Evolutionary conservation across 2,329 filamentous ascomycete species (phyloP).

Genomic region (Apiospora pterosperma): DNA sequence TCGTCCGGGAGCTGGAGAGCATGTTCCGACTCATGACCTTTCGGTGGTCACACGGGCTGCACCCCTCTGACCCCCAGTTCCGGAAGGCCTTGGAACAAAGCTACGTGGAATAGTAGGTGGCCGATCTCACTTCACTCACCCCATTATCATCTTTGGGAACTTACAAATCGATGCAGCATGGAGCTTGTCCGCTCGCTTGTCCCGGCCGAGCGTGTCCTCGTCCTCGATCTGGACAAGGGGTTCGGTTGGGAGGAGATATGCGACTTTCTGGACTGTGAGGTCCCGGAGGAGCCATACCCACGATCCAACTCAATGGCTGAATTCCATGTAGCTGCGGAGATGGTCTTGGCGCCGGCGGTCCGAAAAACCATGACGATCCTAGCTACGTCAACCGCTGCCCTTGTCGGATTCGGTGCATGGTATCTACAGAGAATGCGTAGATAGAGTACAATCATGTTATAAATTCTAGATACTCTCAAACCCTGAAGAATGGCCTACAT

Average conservation of each 20-base stretch:
- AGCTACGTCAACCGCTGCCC: neutral
- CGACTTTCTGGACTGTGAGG: neutral
- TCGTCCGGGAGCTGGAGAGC: constrained; percentile 4
- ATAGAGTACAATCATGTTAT: neutral
- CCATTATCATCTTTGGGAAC: neutral
- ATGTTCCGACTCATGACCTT: constrained; percentile 2
- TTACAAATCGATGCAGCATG: neutral
- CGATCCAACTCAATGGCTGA: constrained; percentile 2
- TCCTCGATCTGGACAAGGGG: neutral
- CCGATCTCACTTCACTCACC: neutral
- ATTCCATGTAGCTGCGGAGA: constrained; percentile 2
- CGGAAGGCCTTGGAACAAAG: neutral
- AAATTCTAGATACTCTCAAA: neutral
- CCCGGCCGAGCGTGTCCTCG: neutral
- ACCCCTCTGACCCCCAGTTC: neutral
- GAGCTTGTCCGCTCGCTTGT: neutral
- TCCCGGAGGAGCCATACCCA: neutral
- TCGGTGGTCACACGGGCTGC: constrained; percentile 1
- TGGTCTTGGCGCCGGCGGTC: constrained; percentile 1
- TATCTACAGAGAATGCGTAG: neutral
- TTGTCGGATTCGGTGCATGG: neutral
- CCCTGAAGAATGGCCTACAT: too few species aligned
- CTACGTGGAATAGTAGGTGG: neutral
- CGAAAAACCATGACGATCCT: neutral
- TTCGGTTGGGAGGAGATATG: constrained; percentile 5